phyloP scores from a whole-genome alignment of 2,329 filamentous ascomycete species.

The Aspergillus bombycis region DNA sequence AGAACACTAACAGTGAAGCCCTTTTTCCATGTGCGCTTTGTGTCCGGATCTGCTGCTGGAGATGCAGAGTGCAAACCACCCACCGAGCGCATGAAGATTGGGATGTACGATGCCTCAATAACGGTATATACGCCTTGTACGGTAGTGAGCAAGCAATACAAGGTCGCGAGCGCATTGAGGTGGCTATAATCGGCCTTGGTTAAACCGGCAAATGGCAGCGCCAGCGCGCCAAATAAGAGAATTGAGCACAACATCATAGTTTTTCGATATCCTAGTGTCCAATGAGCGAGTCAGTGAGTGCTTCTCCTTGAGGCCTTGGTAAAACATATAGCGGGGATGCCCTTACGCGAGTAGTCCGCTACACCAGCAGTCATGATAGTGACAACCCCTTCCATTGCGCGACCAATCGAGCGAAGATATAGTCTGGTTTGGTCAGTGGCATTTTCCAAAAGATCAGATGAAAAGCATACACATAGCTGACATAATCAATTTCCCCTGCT shows the following conservation, averaged over 20 bases:
- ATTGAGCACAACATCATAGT: not conserved
- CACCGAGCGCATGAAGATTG: conserved; percentile 24
- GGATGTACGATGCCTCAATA: conserved; percentile 24
- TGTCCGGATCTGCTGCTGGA: not conserved
- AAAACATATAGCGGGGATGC: not conserved
- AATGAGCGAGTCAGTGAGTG: not conserved
- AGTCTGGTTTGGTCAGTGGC: conserved; percentile 9
- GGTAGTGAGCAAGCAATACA: conserved; percentile 21
- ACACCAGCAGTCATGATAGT: conserved; percentile 21
- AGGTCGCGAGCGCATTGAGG: conserved; percentile 16
- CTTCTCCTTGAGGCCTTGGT: not conserved
- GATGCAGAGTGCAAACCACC: conserved; percentile 14
- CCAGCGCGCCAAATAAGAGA: not conserved
- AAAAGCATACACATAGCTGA: conserved; percentile 21
- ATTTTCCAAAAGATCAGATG: not conserved
- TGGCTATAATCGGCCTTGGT: conserved; percentile 18
- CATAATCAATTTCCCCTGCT: conserved; percentile 23
- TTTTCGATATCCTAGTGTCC: not conserved
- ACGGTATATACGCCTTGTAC: conserved; percentile 23
- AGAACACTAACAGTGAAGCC: conserved; percentile 19
- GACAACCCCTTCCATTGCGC: conserved; percentile 24
- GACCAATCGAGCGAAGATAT: conserved; percentile 24
- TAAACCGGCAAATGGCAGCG: conserved; percentile 20
- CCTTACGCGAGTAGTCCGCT: conserved; percentile 23
- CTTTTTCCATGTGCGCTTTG: conserved; percentile 12